Evolutionary conservation across 192 early-diverging fungal genomes (phyloP), one percentile per base, ranked within the genome.

Genomic region (Backusella circina): DNA sequence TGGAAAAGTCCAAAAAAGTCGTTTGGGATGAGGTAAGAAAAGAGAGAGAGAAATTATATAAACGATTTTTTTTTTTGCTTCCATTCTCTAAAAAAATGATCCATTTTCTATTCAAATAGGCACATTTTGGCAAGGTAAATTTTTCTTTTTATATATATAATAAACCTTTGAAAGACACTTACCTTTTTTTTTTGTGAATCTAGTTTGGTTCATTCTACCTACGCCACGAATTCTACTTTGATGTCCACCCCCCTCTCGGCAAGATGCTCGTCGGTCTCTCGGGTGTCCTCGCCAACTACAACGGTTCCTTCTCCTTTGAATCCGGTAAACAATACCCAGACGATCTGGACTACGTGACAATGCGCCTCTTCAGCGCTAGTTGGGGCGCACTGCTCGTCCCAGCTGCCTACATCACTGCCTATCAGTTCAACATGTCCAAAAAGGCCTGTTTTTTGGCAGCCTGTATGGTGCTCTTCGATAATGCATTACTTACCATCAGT

Each of bases 231-330:
- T 99, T 98, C 75, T 99, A 98, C 77, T 95, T 95, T 79, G 98
- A 99, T 84, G 97, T 99, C 1, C 98, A 99, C 77, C 98, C 98
- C 33, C 97, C 98, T 5, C 83, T 98, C 71, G 97, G 97, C 50
- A 99, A 99, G 85, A 98, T 98, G 88, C 85, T 99, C 28, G 89
- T 96, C 23, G 97, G 92, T 0, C 80, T 98, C 18, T 88, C 96
- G 2, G 98, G 94, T 41, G 68, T 88, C 0, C 66, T 99, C 28
- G 93, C 90, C 8, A 93, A 95, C 0, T 98, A 93, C 77, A 88
- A 98, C 80, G 97, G 96, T 1, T 82, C 86, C 1, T 98, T 97
- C 75, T 84, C 84, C 6, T 99, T 98, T 77, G 89, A 91, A 23
- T 95, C 94, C 7, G 93, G 93, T 6, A 77, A 82, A 0, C 70